These are phyloP conservation scores for Carex pumila DNA, from an alignment of 176 grass and related monocot species.

Conservation along the genomic window DNA sequence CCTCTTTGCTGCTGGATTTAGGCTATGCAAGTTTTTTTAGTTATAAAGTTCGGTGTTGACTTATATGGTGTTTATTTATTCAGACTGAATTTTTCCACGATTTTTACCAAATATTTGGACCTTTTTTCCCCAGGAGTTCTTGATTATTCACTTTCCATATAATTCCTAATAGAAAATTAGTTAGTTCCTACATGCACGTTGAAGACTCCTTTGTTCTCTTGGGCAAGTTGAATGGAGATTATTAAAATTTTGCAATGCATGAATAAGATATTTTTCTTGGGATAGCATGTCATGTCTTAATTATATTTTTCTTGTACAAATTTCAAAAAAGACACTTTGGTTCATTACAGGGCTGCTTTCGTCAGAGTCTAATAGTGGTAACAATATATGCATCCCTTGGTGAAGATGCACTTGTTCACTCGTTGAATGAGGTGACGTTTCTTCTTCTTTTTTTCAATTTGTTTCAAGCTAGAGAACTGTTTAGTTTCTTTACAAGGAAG, in stretches of 20 bases:
- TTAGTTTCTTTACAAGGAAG: background rate
- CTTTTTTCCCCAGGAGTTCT: background rate
- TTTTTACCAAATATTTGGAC: background rate
- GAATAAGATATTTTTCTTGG: background rate
- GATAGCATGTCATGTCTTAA: background rate
- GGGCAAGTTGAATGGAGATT: background rate
- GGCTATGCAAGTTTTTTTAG: background rate
- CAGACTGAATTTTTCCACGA: background rate
- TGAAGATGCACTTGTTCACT: constrained; percentile 85
- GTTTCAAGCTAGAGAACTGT: background rate
- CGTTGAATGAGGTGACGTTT: constrained; percentile 67
- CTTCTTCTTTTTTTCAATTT: background rate
- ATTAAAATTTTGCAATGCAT: background rate
- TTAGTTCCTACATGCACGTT: background rate
- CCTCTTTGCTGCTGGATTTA: background rate
- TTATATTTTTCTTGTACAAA: background rate
- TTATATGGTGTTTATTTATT: background rate
- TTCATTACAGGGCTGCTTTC: constrained; percentile 62
- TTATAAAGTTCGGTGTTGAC: background rate
- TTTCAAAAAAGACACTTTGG: background rate
- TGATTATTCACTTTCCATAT: background rate
- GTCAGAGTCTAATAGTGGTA: constrained; percentile 72
- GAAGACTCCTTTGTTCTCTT: background rate
- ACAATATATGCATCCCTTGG: constrained; percentile 95
- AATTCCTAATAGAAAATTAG: background rate